Conservation (phyloP, 83 land plant genomes). For the Thuja plicata region DNA sequence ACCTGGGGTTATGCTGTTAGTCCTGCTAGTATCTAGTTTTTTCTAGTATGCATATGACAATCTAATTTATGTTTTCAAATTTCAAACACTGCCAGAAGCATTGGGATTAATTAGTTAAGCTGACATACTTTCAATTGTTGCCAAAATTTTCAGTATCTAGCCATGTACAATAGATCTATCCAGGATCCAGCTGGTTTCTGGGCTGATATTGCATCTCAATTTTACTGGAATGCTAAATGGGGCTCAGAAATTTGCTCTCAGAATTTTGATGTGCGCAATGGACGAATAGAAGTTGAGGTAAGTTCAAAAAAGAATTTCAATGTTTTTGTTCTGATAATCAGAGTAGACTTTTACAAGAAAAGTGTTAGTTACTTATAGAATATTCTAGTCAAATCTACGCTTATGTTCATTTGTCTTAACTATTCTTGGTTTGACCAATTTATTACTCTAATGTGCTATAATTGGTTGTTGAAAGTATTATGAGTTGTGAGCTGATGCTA, state of each 20-base stretch:
- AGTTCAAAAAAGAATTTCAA: not conserved
- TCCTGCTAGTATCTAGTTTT: not conserved
- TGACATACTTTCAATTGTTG: conserved; percentile 13
- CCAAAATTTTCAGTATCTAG: conserved; percentile 54
- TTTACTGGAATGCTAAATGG: conserved; percentile 88
- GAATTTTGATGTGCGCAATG: conserved; percentile 83
- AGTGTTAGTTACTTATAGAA: not conserved
- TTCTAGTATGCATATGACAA: not conserved
- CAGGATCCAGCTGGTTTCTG: conserved; percentile 93
- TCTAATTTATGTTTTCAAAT: not conserved
- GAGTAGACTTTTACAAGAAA: not conserved
- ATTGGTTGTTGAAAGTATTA: not conserved
- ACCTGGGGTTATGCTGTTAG: not conserved
- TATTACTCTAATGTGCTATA: not conserved
- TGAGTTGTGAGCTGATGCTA: not conserved
- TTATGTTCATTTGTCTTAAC: not conserved
- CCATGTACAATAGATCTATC: conserved; percentile 80
- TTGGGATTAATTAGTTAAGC: not conserved
- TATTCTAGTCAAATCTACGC: conserved; percentile 1
- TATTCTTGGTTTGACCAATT: conserved; percentile 1
- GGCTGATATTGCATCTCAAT: conserved; percentile 81
- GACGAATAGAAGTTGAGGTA: conserved; percentile 80
- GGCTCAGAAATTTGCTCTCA: conserved; percentile 44
- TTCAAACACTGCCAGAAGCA: not conserved
- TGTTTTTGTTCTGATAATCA: not conserved